A percentile compares a stretch with the other conserved stretches of the same genome.
Evolutionary conservation across 345 rosid species (phyloP).

Genomic region (Citrus unshiu): DNA sequence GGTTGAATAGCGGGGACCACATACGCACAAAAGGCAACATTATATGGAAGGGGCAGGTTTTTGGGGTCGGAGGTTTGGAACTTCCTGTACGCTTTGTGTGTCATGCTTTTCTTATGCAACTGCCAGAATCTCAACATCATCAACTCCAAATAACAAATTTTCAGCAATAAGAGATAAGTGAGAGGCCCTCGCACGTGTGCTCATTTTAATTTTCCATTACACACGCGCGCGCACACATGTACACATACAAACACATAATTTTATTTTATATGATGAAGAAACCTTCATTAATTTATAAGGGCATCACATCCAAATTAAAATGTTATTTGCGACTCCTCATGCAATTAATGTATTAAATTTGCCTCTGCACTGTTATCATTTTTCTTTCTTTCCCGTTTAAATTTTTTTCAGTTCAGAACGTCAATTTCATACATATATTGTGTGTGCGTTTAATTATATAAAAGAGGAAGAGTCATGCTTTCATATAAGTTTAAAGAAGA

Average conservation of each 20-base stretch:
- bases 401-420: not conserved
- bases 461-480: not conserved
- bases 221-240: too few species aligned
- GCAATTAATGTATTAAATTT: too few species aligned
- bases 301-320: too few species aligned
- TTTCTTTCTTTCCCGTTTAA: not conserved
- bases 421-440: not conserved
- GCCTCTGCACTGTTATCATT: not conserved
- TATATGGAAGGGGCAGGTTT: conserved; percentile 6
- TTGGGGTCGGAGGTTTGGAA: conserved; percentile 10
- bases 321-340: not conserved
- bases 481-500: not conserved
- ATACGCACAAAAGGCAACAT: conserved; percentile 1
- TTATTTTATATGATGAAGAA: too few species aligned
- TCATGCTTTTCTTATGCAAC: conserved; percentile 27
- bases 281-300: too few species aligned
- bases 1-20: conserved; percentile 14
- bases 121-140: not conserved
- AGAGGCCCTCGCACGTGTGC: conserved; percentile 3
- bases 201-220: not conserved
- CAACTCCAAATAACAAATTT: not conserved
- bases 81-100: conserved; percentile 18
- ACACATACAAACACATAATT: too few species aligned
- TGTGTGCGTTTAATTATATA: not conserved
- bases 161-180: not conserved